Conservation (phyloP, 1,139 yeast genomes). For the Nadsonia commutata region DNA sequence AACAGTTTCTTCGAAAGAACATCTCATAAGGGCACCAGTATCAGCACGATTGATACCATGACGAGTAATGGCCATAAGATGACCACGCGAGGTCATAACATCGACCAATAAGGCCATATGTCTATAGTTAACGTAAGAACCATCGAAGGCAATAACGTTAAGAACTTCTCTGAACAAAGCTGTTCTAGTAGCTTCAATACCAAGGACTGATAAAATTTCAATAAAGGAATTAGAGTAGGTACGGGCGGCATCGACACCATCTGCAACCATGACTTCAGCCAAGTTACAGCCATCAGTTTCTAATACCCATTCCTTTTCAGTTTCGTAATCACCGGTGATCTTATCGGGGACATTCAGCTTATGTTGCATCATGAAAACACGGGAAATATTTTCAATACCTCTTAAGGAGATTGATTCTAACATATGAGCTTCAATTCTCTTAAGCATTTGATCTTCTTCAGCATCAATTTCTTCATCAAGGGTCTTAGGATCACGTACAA, state of each 20-base stretch:
- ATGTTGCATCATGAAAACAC: conserved; percentile 88
- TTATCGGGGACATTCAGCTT: conserved; percentile 66
- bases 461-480: conserved; percentile 88
- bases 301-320: conserved; percentile 92
- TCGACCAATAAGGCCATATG: conserved; percentile 96
- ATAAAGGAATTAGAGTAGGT: conserved; percentile 94
- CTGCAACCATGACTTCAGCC: conserved; percentile 88
- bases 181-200: conserved; percentile 96
- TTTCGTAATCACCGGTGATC: conserved; percentile 64
- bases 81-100: conserved; percentile 98
- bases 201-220: conserved; percentile 85
- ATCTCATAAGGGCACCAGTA: conserved; percentile 98
- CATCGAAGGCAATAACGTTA: conserved; percentile 97
- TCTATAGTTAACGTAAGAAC: conserved; percentile 97
- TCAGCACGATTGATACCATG: conserved; percentile 98
- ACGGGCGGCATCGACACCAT: conserved; percentile 83
- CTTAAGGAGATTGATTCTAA: conserved; percentile 85
- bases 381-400: conserved; percentile 89
- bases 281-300: conserved; percentile 98
- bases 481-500: conserved; percentile 89
- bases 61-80: conserved; percentile 96
- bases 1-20: conserved; percentile 98
- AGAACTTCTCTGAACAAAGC: conserved; percentile 87
- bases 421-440: conserved; percentile 93
- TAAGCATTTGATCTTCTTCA: conserved; percentile 93